Percentiles rank a stretch among this genome's conserved stretches.
Conservation (phyloP, 768 basidiomycete species). For the Auriscalpium vulgare region DNA sequence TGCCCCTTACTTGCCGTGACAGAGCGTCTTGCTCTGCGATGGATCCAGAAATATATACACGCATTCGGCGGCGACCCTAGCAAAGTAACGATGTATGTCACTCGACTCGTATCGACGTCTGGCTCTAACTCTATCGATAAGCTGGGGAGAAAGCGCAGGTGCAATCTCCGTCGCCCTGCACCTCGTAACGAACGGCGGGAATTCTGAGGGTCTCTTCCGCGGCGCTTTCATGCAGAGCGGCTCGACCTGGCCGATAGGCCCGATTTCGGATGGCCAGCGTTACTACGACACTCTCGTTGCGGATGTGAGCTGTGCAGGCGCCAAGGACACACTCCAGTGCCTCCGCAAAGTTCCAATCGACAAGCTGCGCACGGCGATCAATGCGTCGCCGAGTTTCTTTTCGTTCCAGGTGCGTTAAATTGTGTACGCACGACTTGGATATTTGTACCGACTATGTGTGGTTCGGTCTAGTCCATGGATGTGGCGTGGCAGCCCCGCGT, state of each 20-base stretch:
- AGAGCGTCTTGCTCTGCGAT: neutral
- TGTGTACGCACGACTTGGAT: neutral
- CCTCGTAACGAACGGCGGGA: slow-evolving; percentile 15
- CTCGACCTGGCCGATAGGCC: neutral
- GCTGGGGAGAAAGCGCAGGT: slow-evolving; percentile 19
- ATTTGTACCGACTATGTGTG: neutral
- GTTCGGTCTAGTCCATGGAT: neutral
- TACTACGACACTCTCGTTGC: slow-evolving; percentile 9
- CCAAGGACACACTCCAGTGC: slow-evolving; percentile 3
- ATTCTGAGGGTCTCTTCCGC: slow-evolving; percentile 15
- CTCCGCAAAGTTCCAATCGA: slow-evolving; percentile 3
- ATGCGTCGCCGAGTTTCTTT: neutral
- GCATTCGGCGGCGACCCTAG: neutral
- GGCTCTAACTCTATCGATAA: neutral
- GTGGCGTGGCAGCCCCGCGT: slow-evolving; percentile 8
- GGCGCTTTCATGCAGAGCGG: slow-evolving; percentile 15
- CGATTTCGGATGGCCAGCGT: slow-evolving; percentile 7
- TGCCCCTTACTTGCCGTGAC: neutral
- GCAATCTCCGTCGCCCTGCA: slow-evolving; percentile 13
- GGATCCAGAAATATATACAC: slow-evolving; percentile 1
- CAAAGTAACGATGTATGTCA: neutral
- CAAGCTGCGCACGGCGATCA: neutral
- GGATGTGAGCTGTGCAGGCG: neutral
- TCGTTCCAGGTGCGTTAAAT: neutral
- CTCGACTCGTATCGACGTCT: neutral